Conservation (phyloP, 176 grass and related monocot species). For the sorghum (Sorghum bicolor) region DNA sequence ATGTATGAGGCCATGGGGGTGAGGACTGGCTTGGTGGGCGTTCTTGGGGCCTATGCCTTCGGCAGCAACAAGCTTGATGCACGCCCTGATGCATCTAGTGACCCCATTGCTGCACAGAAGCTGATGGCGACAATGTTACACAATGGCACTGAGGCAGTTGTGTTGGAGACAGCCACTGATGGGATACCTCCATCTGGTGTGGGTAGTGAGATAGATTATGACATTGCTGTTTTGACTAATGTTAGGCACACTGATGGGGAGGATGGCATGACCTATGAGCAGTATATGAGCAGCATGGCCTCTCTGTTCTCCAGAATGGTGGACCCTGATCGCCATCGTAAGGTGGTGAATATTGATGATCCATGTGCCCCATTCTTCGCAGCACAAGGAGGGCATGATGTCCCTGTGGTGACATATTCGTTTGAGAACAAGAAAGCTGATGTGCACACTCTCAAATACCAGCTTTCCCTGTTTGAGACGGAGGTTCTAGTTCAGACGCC, state of each 20-base stretch:
- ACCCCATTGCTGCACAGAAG: constrained; percentile 75
- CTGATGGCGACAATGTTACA: constrained; percentile 90
- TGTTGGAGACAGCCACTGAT: constrained; percentile 63
- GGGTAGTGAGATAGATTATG: constrained; percentile 72
- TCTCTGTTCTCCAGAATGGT: constrained; percentile 82
- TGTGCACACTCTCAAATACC: constrained; percentile 76
- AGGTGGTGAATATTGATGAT: constrained; percentile 93
- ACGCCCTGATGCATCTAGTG: constrained; percentile 40
- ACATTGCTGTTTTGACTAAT: constrained; percentile 87
- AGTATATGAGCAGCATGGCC: constrained; percentile 68
- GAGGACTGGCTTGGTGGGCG: constrained; percentile 72
- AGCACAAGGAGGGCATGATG: constrained; percentile 63
- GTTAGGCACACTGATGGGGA: constrained; percentile 53
- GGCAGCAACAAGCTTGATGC: constrained; percentile 63
- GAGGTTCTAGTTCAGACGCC: constrained; percentile 91
- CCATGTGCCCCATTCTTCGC: constrained; percentile 70
- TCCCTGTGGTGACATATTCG: constrained; percentile 89
- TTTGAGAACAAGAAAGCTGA: constrained; percentile 95
- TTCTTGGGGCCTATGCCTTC: constrained; percentile 67
- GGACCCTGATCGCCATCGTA: constrained; percentile 75
- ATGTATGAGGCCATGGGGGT: constrained; percentile 85
- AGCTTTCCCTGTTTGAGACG: constrained; percentile 94
- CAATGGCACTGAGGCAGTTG: constrained; percentile 82
- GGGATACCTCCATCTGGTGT: constrained; percentile 37
- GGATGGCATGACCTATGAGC: constrained; percentile 51